phyloP scores from a whole-genome alignment of 768 basidiomycete species.

The Peribolospora baueri region DNA sequence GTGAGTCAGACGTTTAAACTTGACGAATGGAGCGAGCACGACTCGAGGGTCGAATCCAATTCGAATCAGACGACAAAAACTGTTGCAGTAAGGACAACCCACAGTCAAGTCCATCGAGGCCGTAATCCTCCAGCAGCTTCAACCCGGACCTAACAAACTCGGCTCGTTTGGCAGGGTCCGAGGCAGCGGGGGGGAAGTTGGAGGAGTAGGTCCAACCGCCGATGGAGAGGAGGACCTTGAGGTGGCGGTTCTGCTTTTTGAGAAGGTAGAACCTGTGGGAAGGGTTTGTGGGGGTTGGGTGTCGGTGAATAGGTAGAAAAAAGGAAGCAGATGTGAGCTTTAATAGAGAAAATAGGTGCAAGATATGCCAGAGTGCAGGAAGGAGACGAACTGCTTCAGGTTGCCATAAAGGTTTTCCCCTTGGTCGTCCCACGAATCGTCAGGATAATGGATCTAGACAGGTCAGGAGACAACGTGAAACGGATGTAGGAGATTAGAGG shows the following conservation, averaged over 20 bases:
- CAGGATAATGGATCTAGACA: conserved; percentile 64
- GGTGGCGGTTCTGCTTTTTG: conserved; percentile 59
- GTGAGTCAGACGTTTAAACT: neutral
- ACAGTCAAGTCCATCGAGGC: conserved; percentile 65
- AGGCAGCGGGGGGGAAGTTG: conserved; percentile 59
- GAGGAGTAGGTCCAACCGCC: conserved; percentile 91
- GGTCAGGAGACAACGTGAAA: neutral
- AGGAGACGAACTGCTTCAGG: conserved; percentile 1
- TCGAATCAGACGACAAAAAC: neutral
- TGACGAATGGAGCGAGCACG: neutral
- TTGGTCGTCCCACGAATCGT: conserved; percentile 78
- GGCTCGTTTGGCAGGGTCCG: conserved; percentile 34
- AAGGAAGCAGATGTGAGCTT: neutral
- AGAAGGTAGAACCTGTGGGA: conserved; percentile 43
- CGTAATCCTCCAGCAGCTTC: conserved; percentile 61
- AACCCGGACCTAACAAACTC: conserved; percentile 64
- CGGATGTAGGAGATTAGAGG: neutral
- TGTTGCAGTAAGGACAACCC: neutral
- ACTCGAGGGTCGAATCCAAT: neutral
- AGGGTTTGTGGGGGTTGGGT: neutral
- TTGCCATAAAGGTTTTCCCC: conserved; percentile 58
- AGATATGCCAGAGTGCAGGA: neutral
- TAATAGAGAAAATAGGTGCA: neutral
- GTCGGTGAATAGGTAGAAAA: neutral
- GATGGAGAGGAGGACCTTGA: conserved; percentile 47